phyloP scores from a whole-genome alignment of 148 eudicot genomes.

The Fagopyrum homotropicum region DNA sequence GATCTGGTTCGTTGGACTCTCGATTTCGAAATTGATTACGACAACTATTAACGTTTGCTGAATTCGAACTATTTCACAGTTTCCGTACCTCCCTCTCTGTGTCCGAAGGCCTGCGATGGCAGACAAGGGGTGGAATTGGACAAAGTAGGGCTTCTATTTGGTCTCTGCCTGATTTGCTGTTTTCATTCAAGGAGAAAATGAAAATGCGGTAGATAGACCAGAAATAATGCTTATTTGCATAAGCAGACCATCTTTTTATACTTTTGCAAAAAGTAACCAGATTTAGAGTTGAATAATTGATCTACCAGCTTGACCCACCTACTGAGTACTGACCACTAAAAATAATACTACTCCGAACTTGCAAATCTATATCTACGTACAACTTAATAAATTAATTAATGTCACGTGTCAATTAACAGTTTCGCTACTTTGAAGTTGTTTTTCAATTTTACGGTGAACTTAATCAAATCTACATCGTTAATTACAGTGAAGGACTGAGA shows the following conservation, averaged over 20 bases:
- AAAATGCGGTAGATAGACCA: neutral
- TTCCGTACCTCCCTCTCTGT: neutral
- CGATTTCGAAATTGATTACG: neutral
- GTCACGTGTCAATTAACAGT: no score
- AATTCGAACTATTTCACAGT: neutral
- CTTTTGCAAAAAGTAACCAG: neutral
- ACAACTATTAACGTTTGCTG: neutral
- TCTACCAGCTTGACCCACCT: no score
- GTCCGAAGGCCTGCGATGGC: neutral
- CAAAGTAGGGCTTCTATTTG: neutral
- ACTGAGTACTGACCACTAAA: no score
- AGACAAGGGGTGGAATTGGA: neutral
- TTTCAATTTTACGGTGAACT: no score
- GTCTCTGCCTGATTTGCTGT: neutral
- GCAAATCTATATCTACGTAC: no score
- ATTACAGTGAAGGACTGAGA: no score
- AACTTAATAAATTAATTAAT: no score
- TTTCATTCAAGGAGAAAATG: neutral
- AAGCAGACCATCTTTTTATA: neutral
- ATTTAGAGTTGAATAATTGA: neutral
- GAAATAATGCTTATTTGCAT: neutral
- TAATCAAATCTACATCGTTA: no score
- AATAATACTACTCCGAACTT: no score
- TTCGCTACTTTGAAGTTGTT: no score
- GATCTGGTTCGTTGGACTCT: constrained; percentile 1